These are phyloP conservation scores for Quercus tomentella DNA, from an alignment of 331 rosid genomes.

Conservation along the genomic window DNA sequence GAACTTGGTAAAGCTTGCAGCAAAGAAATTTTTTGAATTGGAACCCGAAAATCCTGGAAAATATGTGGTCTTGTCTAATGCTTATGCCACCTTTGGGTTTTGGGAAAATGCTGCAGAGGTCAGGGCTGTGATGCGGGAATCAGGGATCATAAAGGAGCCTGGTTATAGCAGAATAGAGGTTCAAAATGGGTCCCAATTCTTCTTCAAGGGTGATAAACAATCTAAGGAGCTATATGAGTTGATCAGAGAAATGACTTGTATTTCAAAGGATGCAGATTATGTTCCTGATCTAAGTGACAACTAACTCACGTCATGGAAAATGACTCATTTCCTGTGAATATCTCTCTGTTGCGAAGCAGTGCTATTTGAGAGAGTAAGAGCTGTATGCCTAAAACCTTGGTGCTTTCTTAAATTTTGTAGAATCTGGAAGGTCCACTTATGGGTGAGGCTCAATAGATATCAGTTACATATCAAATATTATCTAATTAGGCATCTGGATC, in stretches of 20 bases:
- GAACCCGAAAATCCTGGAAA: conserved; percentile 54
- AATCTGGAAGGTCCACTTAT: background rate
- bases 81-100: conserved; percentile 61
- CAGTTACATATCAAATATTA: background rate
- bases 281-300: conserved; percentile 32
- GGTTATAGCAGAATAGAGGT: conserved; percentile 76
- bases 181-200: conserved; percentile 45
- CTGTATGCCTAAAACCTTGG: background rate
- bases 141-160: conserved; percentile 69
- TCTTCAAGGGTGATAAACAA: conserved; percentile 46
- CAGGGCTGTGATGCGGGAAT: conserved; percentile 50
- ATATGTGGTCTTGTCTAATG: conserved; percentile 64
- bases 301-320: conserved; percentile 12
- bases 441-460: background rate
- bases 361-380: background rate
- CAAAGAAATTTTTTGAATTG: conserved; percentile 49
- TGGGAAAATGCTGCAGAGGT: conserved; percentile 65
- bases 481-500: background rate
- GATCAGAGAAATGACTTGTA: conserved; percentile 39
- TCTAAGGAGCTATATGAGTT: conserved; percentile 49
- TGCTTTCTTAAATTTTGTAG: background rate
- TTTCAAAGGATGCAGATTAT: conserved; percentile 48
- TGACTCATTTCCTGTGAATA: conserved; percentile 3
- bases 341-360: background rate
- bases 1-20: conserved; percentile 55